phyloP scores from a whole-genome alignment of 1,284 basidiomycete genomes.

The Cutaneotrichosporon mucoides region DNA sequence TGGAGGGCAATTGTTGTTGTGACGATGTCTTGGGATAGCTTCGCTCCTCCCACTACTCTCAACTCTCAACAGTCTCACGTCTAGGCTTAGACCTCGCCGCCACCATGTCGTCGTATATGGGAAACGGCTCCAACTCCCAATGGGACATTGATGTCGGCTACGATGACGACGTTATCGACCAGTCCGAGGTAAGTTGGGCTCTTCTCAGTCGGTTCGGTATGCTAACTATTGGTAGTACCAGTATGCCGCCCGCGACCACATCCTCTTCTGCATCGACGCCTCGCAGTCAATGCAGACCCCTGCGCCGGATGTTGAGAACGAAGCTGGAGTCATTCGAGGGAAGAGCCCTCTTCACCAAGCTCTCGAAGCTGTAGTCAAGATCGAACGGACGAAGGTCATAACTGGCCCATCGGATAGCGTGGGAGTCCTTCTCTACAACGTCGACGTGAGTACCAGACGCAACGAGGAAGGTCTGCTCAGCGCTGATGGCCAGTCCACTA shows the following conservation, averaged over 20 bases:
- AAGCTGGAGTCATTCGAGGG: constrained; percentile 31
- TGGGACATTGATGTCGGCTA: constrained; percentile 41
- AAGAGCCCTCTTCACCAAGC: constrained; percentile 55
- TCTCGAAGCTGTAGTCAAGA: constrained; percentile 73
- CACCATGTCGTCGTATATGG: constrained; percentile 42
- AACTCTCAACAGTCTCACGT: neutral
- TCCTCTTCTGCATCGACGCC: constrained; percentile 90
- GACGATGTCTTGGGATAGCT: neutral
- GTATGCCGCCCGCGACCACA: constrained; percentile 72
- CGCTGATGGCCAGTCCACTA: no score
- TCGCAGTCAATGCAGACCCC: constrained; percentile 80
- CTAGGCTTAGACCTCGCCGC: no score
- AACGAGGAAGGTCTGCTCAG: no score
- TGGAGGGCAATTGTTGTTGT: neutral
- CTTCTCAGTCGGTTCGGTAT: neutral
- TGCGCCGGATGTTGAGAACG: constrained; percentile 52
- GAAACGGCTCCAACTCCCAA: constrained; percentile 27
- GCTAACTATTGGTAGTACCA: constrained; percentile 54
- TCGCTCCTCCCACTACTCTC: neutral
- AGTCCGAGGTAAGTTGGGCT: constrained; percentile 33
- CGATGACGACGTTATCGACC: constrained; percentile 39
- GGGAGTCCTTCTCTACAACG: constrained; percentile 88
- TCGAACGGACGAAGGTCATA: constrained; percentile 84
- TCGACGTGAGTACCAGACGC: constrained; percentile 55
- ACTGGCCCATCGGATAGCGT: constrained; percentile 80